Conservation (phyloP, 768 basidiomycete species). For the Amanita pseudoporphyria region DNA sequence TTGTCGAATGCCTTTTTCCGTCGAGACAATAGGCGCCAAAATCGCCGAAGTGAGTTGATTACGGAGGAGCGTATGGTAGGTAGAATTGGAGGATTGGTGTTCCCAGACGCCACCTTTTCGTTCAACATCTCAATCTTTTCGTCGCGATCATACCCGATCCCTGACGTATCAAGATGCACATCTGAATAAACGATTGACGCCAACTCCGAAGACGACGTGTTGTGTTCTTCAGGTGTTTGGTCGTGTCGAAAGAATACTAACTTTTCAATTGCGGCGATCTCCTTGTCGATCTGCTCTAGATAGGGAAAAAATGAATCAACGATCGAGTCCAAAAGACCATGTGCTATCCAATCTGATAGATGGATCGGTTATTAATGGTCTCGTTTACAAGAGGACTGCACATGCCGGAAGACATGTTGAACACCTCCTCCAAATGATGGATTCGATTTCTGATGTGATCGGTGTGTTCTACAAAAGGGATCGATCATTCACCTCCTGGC, state of each 20-base stretch:
- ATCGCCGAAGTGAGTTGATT: not conserved
- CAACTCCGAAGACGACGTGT: not conserved
- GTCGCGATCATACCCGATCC: not conserved
- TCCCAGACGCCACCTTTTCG: not conserved
- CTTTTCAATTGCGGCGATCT: constrained; percentile 70
- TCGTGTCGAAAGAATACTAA: constrained; percentile 39
- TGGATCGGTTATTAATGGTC: constrained; percentile 4
- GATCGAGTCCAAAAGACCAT: constrained; percentile 85
- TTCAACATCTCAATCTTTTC: not conserved
- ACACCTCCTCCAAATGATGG: constrained; percentile 46
- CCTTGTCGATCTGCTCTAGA: constrained; percentile 69
- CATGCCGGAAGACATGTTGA: constrained; percentile 67
- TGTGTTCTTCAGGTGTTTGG: not conserved
- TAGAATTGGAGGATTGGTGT: not conserved
- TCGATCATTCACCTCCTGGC: not conserved
- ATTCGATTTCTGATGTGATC: constrained; percentile 68
- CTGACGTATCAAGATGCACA: not conserved
- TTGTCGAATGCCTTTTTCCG: not conserved
- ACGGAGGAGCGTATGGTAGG: not conserved
- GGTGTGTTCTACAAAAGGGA: constrained; percentile 52
- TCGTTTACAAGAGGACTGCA: not conserved
- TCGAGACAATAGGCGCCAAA: not conserved
- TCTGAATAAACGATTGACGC: not conserved
- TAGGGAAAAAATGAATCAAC: constrained; percentile 92
- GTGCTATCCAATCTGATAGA: constrained; percentile 81